Evolutionary conservation across 2,329 filamentous ascomycete species (phyloP).

Genomic region (Tetracladium maxilliforme): DNA sequence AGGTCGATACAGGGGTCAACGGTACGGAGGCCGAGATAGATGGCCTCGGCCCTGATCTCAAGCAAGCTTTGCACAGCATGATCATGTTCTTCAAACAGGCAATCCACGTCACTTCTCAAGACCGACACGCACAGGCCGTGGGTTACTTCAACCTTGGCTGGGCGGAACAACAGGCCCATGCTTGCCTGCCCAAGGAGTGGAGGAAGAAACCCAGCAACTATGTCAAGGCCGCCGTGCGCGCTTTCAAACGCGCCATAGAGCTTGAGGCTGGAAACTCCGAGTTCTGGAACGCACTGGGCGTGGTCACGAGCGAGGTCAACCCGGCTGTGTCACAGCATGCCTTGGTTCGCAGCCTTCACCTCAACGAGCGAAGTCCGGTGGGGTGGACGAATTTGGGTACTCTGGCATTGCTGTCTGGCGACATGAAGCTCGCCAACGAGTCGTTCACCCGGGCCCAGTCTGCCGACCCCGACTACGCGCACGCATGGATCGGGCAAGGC

Average conservation of each 20-base stretch:
- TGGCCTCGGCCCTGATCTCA: constrained; percentile 32
- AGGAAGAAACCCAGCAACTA: constrained; percentile 50
- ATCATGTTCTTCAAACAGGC: constrained; percentile 83
- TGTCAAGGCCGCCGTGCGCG: constrained; percentile 68
- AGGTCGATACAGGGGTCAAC: constrained; percentile 27
- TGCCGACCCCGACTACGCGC: constrained; percentile 81
- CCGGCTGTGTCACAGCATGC: constrained; percentile 84
- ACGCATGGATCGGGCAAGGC: constrained; percentile 90
- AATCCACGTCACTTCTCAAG: constrained; percentile 55
- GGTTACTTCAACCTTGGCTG: constrained; percentile 95
- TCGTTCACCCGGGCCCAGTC: constrained; percentile 86
- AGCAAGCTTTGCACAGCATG: constrained; percentile 49
- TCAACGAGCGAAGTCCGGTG: constrained; percentile 76
- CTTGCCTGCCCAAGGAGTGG: constrained; percentile 30
- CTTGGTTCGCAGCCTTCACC: constrained; percentile 79
- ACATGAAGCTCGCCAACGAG: constrained; percentile 74
- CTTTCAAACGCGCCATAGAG: constrained; percentile 93
- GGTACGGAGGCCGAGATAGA: constrained; percentile 32
- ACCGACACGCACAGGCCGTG: constrained; percentile 82
- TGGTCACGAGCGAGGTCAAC: constrained; percentile 76
- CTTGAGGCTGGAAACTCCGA: constrained; percentile 86
- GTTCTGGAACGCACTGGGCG: constrained; percentile 93
- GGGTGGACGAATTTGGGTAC: constrained; percentile 86
- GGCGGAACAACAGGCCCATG: constrained; percentile 75
- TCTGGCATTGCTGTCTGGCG: constrained; percentile 72